Evolutionary conservation across 805 yeast species (phyloP), one percentile per base, ranked within the genome.

Genomic region (Cephaloascus fragrans): DNA sequence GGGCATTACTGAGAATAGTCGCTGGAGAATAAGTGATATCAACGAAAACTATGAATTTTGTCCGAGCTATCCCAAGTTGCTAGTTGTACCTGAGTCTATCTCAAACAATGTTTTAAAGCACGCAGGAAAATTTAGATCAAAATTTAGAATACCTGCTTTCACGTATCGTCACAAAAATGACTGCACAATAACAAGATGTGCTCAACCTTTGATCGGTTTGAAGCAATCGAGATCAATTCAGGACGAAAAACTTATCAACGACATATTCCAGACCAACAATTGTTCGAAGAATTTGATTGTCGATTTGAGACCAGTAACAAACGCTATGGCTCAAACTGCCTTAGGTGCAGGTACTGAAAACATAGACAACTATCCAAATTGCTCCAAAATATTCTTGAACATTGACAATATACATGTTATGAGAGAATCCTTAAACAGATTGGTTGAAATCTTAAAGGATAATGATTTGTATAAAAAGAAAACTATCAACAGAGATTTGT

Each of bases 291-390:
- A 89, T 51, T 58, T 93, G 20, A 79, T 93, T 23, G 90, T 87
- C 3, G 98, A 93, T 61, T 83, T 95, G 18, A 67, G 98, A 40
- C 98, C 98, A 1, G 57, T 88, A 19, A 83, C 97, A 0, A 93
- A 93, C 57, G 97, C 97, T 5, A 75, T 88, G 75, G 97, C 96
- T 0, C 97, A 93, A 51, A 85, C 86, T 35, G 97, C 97, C 0
- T 61, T 93, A 14, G 98, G 98, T 10, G 98, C 97, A n/a, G 98
- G 98, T 1, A 83, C 96, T 0, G 98, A 93, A 54, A 82, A 75
- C 47, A 84, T 88, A 70, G 97, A 90, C 41, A 77, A 87, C 52
- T 90, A 93, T 60, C 71, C 78, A 37, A 70, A 69, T 26, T 73
- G 70, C 15, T 81, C 82, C 44, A 81, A 87, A 53, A 69, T 84